Conservation (phyloP, 2,329 filamentous ascomycete species). For the Mycocentrospora acerina region DNA sequence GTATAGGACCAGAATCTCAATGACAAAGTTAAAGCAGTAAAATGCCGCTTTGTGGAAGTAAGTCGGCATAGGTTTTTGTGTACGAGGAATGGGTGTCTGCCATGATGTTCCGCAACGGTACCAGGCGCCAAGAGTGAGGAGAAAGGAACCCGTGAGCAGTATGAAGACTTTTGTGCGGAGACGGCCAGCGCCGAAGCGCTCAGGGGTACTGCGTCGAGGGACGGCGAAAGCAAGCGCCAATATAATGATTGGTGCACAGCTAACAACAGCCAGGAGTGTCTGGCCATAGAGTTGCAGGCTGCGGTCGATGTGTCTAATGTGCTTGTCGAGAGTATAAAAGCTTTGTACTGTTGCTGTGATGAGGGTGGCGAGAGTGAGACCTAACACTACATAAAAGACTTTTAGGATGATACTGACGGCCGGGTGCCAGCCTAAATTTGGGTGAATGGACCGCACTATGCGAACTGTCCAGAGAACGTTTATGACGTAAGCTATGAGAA, state of each 20-base stretch:
- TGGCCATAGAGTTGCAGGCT: conserved; percentile 64
- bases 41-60: conserved; percentile 71
- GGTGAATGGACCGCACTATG: conserved; percentile 71
- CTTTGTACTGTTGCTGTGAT: conserved; percentile 64
- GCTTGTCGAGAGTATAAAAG: conserved; percentile 64
- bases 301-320: conserved; percentile 56
- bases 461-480: conserved; percentile 76
- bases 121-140: conserved; percentile 67
- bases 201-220: conserved; percentile 46
- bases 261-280: conserved; percentile 64
- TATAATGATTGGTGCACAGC: conserved; percentile 66
- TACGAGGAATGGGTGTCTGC: conserved; percentile 46
- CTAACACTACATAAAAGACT: conserved; percentile 59
- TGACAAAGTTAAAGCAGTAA: conserved; percentile 74
- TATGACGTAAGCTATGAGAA: conserved; percentile 72
- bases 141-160: conserved; percentile 56
- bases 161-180: conserved; percentile 66
- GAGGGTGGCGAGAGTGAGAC: conserved; percentile 62
- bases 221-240: conserved; percentile 49
- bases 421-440: conserved; percentile 66
- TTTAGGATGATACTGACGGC: conserved; percentile 56
- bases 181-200: conserved; percentile 67
- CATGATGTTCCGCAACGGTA: conserved; percentile 66
- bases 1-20: conserved; percentile 70
- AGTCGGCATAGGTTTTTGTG: conserved; percentile 60